Evolutionary conservation across 2,329 filamentous ascomycete genomes (phyloP).

Genomic region (Neonectria ditissima): DNA sequence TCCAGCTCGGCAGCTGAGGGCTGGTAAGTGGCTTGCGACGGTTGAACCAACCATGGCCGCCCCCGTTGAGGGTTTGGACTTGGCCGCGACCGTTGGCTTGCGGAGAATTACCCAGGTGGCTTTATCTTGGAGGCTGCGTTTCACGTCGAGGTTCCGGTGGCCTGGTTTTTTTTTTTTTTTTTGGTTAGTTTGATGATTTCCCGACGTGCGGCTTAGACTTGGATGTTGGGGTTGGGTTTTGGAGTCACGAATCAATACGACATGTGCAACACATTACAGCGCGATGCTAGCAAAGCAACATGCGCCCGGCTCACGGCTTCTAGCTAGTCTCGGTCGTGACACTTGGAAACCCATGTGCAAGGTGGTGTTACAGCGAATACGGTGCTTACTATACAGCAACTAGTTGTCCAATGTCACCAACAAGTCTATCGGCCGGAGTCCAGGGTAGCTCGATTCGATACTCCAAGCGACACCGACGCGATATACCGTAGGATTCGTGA

Average conservation of each 20-base stretch:
- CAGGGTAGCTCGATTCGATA: background rate
- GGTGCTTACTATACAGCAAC: background rate
- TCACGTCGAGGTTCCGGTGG: conserved; percentile 30
- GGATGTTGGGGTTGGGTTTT: background rate
- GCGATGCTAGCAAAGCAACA: conserved; percentile 7
- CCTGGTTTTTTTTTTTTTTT: conserved; percentile 33
- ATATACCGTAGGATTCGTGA: background rate
- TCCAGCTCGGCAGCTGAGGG: conserved; percentile 15
- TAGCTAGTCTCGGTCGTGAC: background rate
- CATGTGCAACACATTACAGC: conserved; percentile 27
- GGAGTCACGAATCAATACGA: conserved; percentile 8
- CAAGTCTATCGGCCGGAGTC: conserved; percentile 2
- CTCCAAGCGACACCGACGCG: background rate
- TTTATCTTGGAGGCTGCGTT: conserved; percentile 18
- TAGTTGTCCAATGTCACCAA: background rate
- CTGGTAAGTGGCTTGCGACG: conserved; percentile 15
- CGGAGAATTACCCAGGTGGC: conserved; percentile 17
- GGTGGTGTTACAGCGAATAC: background rate
- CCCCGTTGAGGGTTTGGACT: background rate
- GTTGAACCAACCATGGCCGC: background rate
- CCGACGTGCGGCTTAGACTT: conserved; percentile 1
- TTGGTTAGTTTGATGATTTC: conserved; percentile 25
- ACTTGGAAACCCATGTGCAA: background rate
- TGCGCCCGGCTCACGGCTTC: background rate
- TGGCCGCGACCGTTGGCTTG: conserved; percentile 12